Percentiles rank a stretch among this genome's conserved stretches.
Evolutionary conservation across 2,329 filamentous ascomycete species (phyloP).

Genomic region (Lasiodiplodia hormozganensis): DNA sequence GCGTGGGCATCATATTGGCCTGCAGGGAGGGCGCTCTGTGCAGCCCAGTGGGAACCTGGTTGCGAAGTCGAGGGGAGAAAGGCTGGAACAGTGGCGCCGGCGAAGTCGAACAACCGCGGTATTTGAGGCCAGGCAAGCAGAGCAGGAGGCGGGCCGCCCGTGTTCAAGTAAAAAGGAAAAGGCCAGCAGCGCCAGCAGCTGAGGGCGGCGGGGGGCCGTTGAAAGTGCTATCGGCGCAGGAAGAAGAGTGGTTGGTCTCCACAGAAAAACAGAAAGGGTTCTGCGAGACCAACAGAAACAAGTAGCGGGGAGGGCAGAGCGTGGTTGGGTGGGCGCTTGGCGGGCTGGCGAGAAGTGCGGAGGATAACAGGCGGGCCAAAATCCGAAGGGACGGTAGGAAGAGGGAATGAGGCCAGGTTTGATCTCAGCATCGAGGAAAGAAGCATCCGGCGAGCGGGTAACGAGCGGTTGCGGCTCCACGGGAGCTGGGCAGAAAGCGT

Average conservation of each 20-base stretch:
- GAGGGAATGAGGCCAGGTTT: conserved; percentile 23
- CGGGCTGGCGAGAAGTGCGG: not conserved
- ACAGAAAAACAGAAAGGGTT: not conserved
- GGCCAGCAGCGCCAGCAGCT: not conserved
- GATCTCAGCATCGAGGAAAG: conserved; percentile 27
- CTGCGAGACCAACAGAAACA: not conserved
- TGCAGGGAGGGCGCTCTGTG: not conserved
- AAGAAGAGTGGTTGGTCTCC: not conserved
- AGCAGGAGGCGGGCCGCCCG: not conserved
- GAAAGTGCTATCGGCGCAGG: not conserved
- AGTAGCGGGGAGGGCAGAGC: not conserved
- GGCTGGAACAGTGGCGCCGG: not conserved
- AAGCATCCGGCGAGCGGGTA: conserved; percentile 15
- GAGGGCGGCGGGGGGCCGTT: conserved; percentile 3
- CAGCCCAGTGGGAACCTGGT: not conserved
- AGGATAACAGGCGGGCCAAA: not conserved
- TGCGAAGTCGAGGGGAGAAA: not conserved
- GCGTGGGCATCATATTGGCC: conserved; percentile 4
- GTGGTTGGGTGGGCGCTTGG: conserved; percentile 14
- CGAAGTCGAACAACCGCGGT: conserved; percentile 3
- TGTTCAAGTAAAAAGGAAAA: not conserved
- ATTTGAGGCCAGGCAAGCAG: not conserved
- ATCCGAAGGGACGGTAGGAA: conserved; percentile 5
- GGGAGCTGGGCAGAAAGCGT: conserved; percentile 13
- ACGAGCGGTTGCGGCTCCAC: conserved; percentile 28